Evolutionary conservation across 257 asterid genomes (phyloP).

Genomic region (Euphrasia confusa): DNA sequence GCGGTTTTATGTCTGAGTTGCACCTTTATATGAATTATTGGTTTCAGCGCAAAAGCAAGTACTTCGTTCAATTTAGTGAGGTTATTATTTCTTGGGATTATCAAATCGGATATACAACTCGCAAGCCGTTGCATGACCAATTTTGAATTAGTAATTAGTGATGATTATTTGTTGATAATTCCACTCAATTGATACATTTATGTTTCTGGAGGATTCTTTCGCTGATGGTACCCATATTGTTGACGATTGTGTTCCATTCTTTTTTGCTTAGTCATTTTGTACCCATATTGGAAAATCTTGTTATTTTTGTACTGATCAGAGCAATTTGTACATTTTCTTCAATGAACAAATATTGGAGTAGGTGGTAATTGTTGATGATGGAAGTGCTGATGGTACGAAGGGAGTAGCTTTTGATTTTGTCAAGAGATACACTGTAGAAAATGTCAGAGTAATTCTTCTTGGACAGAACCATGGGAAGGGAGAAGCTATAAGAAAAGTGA

Average conservation of each 20-base stretch:
- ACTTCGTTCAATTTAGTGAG: too few species aligned
- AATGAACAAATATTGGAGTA: slow-evolving; percentile 29
- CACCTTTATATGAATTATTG: too few species aligned
- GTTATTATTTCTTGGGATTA: too few species aligned
- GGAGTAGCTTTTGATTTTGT: slow-evolving; percentile 84
- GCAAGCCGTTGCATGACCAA: too few species aligned
- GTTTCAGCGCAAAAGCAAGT: too few species aligned
- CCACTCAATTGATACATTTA: slow-evolving; percentile 8
- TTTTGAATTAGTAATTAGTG: too few species aligned
- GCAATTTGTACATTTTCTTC: slow-evolving; percentile 4
- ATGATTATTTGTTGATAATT: not conserved
- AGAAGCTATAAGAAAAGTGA: slow-evolving; percentile 98
- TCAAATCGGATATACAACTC: too few species aligned
- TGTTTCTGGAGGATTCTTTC: not conserved
- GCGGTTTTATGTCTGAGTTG: too few species aligned
- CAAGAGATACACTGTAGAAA: slow-evolving; percentile 72
- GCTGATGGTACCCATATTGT: not conserved
- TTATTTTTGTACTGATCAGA: slow-evolving; percentile 12
- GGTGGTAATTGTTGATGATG: slow-evolving; percentile 95
- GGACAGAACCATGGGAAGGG: slow-evolving; percentile 98
- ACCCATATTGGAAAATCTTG: slow-evolving; percentile 15
- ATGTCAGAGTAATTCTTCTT: slow-evolving; percentile 81
- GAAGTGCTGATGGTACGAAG: slow-evolving; percentile 84
- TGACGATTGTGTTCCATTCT: slow-evolving; percentile 3
- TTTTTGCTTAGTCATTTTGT: slow-evolving; percentile 9